Conservation (phyloP, 768 basidiomycete genomes). For the Stropharia rugosoannulata region DNA sequence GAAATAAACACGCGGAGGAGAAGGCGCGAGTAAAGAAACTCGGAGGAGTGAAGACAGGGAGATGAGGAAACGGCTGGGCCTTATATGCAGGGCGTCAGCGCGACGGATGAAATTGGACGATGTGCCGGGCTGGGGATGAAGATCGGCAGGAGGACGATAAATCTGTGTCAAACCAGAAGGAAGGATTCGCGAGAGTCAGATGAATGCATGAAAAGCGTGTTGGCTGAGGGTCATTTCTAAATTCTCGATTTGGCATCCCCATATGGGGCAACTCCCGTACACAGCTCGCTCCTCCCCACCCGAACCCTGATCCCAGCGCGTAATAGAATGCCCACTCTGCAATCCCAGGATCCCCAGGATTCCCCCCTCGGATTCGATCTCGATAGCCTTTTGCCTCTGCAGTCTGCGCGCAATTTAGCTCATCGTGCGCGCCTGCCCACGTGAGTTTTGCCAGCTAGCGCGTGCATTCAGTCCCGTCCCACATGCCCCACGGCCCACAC, state of each 20-base stretch:
- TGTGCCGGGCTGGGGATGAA: conserved; percentile 38
- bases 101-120: conserved; percentile 31
- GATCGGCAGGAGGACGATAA: conserved; percentile 37
- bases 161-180: conserved; percentile 27
- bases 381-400: conserved; percentile 31
- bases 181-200: conserved; percentile 35
- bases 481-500: too few species aligned
- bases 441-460: not conserved
- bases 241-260: conserved; percentile 27
- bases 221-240: conserved; percentile 22
- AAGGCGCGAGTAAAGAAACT: conserved; percentile 7
- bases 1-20: conserved; percentile 9
- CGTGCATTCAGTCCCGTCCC: too few species aligned
- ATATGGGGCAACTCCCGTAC: conserved; percentile 21
- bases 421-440: conserved; percentile 12
- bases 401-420: too few species aligned
- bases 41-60: conserved; percentile 18
- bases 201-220: conserved; percentile 28
- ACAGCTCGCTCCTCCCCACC: conserved; percentile 14
- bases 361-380: conserved; percentile 14
- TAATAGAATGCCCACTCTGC: not conserved
- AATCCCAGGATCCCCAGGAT: not conserved
- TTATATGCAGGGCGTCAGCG: conserved; percentile 34
- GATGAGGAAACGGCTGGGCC: conserved; percentile 30
- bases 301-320: conserved; percentile 22